These are phyloP conservation scores for Clitopilus passeckerianus DNA, from an alignment of 768 basidiomycete species.

Conservation along the genomic window DNA sequence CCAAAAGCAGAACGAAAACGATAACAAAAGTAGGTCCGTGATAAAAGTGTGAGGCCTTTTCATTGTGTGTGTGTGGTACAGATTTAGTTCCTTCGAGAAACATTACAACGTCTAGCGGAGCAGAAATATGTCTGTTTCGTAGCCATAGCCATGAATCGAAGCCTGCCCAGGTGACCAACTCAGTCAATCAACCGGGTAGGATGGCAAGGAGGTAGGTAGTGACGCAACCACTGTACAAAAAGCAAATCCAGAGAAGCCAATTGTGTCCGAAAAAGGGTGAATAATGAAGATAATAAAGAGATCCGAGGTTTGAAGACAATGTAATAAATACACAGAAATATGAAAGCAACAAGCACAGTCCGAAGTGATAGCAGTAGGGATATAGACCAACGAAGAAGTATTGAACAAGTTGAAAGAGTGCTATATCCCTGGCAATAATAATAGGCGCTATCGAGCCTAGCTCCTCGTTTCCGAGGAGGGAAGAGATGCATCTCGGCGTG, in stretches of 20 bases:
- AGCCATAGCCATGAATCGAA: neutral
- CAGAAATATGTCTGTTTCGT: neutral
- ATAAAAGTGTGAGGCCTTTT: neutral
- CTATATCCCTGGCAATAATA: neutral
- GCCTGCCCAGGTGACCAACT: neutral
- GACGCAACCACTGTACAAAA: neutral
- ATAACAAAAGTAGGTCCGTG: neutral
- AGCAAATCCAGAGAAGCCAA: neutral
- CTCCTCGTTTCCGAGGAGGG: neutral
- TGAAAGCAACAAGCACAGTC: neutral
- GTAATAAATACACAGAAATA: neutral
- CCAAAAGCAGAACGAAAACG: neutral
- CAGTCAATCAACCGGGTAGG: neutral
- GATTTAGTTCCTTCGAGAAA: neutral
- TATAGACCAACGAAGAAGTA: neutral
- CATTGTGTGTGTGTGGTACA: neutral
- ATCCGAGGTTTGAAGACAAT: neutral
- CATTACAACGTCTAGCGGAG: neutral
- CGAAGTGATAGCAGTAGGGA: neutral
- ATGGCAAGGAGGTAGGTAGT: neutral
- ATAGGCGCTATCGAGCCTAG: neutral
- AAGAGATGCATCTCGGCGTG: neutral
- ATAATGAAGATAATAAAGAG: neutral
- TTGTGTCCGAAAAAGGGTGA: neutral
- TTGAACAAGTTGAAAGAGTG: neutral